These are phyloP conservation scores for Microascus cirrosus DNA, from an alignment of 2,329 filamentous ascomycete genomes.

Conservation along the genomic window DNA sequence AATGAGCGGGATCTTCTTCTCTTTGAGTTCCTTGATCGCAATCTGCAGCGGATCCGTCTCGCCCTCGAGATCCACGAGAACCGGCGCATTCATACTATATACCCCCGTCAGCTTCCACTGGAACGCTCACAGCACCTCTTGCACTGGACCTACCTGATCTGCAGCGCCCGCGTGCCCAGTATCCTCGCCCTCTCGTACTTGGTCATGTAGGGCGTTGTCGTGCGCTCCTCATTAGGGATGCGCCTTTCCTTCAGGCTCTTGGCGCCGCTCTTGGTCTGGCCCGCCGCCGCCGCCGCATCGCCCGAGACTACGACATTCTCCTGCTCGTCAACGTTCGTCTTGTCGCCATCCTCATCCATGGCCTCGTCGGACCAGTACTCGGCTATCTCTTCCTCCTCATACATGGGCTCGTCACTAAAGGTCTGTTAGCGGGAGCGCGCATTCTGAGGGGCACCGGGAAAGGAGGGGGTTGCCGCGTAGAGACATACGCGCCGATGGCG, in stretches of 20 bases:
- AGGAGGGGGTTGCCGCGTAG: not conserved
- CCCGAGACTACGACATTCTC: constrained; percentile 50
- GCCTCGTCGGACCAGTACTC: constrained; percentile 48
- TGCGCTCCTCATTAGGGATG: constrained; percentile 77
- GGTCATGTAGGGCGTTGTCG: constrained; percentile 97
- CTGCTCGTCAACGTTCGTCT: constrained; percentile 42
- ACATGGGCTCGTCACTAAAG: constrained; percentile 55
- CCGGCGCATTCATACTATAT: constrained; percentile 86
- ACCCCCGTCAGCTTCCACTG: constrained; percentile 7
- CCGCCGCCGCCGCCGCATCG: constrained; percentile 49
- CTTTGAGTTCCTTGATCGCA: constrained; percentile 89
- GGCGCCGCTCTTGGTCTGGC: constrained; percentile 38
- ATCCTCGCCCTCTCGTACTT: constrained; percentile 97
- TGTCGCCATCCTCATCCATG: constrained; percentile 38
- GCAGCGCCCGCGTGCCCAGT: constrained; percentile 81
- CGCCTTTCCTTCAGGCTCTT: constrained; percentile 67
- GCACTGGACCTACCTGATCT: constrained; percentile 64
- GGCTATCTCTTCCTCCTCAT: constrained; percentile 57
- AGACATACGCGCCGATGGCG: constrained; percentile 43
- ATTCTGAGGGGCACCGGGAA: not conserved
- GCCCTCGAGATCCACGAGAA: constrained; percentile 91
- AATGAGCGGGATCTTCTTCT: constrained; percentile 97
- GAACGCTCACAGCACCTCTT: constrained; percentile 2
- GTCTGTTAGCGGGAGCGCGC: constrained; percentile 10
- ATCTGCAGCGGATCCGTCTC: constrained; percentile 97